Percentiles rank a stretch among this genome's conserved stretches.
Conservation (phyloP, 768 basidiomycete species). For the Polyporus arcularius region DNA sequence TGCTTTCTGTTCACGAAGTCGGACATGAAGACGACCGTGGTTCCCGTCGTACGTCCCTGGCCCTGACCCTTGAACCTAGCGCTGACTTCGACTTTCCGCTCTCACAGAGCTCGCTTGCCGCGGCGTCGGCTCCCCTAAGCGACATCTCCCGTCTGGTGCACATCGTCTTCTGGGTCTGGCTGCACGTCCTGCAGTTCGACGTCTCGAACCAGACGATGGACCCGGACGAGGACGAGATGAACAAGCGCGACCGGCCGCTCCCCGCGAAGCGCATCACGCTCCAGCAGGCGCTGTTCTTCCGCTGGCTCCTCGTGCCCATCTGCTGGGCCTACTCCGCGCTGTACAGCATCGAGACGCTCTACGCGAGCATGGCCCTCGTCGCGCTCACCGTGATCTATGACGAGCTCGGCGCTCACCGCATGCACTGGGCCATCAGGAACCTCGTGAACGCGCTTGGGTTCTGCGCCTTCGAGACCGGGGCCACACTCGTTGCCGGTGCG, state of each 20-base stretch:
- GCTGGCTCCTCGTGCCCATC: conserved; percentile 24
- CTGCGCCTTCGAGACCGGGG: conserved; percentile 28
- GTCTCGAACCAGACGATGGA: conserved; percentile 28
- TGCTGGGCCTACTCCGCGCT: conserved; percentile 18
- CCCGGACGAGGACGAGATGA: conserved; percentile 27
- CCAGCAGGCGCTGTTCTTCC: conserved; percentile 9
- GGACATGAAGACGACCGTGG: conserved; percentile 47
- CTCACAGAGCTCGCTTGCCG: conserved; percentile 15
- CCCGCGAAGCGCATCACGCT: conserved; percentile 27
- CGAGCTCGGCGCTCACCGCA: conserved; percentile 21
- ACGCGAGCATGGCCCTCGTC: conserved; percentile 18
- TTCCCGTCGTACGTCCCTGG: conserved; percentile 44
- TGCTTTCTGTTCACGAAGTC: conserved; percentile 45
- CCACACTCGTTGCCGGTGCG: conserved; percentile 16
- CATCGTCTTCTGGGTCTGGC: conserved; percentile 29
- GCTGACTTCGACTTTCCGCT: not conserved
- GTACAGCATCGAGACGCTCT: conserved; percentile 12
- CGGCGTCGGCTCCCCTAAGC: conserved; percentile 15
- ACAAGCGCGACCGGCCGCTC: conserved; percentile 29
- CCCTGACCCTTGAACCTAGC: not conserved
- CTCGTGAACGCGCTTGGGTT: conserved; percentile 21
- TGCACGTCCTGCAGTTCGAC: conserved; percentile 33
- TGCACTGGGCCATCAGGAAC: conserved; percentile 19
- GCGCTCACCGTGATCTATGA: conserved; percentile 23
- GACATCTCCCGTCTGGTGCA: conserved; percentile 9